Percentiles rank a stretch among this genome's conserved stretches.
phyloP scores from a whole-genome alignment of 352 stramenopile species.

The Phytophthora citrophthora region DNA sequence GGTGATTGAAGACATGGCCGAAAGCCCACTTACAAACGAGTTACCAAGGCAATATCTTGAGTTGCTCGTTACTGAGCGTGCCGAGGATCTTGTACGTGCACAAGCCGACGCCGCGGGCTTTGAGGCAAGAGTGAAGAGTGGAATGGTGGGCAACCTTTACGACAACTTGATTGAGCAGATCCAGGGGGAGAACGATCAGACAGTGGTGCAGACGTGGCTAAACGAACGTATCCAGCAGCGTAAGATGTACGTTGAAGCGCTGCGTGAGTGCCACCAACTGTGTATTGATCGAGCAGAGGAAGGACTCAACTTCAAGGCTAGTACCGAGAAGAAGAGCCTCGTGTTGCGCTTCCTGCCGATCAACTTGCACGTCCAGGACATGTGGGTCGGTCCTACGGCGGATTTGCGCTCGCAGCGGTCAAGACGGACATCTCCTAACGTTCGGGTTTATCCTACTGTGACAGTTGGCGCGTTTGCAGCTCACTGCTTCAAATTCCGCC shows the following conservation, averaged over 20 bases:
- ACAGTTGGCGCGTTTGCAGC: conserved; percentile 84
- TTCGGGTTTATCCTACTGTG: conserved; percentile 73
- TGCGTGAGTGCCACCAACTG: conserved; percentile 74
- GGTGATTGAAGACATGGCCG: conserved; percentile 83
- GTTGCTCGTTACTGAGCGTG: conserved; percentile 58
- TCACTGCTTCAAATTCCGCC: conserved; percentile 86
- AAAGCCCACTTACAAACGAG: conserved; percentile 85
- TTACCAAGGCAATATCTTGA: conserved; percentile 82
- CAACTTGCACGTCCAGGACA: conserved; percentile 86
- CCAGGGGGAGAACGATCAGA: conserved; percentile 79
- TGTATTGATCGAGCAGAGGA: conserved; percentile 73
- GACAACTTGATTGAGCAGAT: conserved; percentile 90
- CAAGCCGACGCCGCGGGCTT: conserved; percentile 59
- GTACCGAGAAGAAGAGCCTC: conserved; percentile 84
- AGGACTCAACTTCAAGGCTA: conserved; percentile 83
- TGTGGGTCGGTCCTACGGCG: conserved; percentile 78
- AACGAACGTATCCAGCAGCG: conserved; percentile 75
- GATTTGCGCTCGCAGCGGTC: conserved; percentile 73
- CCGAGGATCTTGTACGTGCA: conserved; percentile 58
- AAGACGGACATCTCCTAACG: conserved; percentile 59
- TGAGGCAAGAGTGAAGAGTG: conserved; percentile 70
- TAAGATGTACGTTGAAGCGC: conserved; percentile 67
- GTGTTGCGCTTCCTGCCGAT: conserved; percentile 79
- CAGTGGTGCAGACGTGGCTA: conserved; percentile 73
- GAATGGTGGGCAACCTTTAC: conserved; percentile 65